Evolutionary conservation across 2,329 filamentous ascomycete genomes (phyloP).

Genomic region (Penicillium sp.): DNA sequence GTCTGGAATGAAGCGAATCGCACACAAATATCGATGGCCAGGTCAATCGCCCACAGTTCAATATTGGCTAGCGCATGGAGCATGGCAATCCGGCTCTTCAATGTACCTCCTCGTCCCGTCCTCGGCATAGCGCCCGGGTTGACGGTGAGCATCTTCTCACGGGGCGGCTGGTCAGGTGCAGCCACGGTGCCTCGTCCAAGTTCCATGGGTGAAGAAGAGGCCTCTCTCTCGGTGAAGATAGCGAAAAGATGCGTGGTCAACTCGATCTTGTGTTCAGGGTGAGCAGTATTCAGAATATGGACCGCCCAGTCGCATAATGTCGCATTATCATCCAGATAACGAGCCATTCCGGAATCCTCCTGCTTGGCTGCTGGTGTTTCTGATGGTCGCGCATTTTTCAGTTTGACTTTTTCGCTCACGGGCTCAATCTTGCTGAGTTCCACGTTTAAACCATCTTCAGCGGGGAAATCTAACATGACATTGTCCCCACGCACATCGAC

Average conservation of each 20-base stretch:
- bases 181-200: slow-evolving; percentile 40
- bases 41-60: slow-evolving; percentile 51
- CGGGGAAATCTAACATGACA: slow-evolving; percentile 37
- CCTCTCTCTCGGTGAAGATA: slow-evolving; percentile 42
- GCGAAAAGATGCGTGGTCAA: slow-evolving; percentile 48
- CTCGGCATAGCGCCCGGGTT: slow-evolving; percentile 44
- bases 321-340: slow-evolving; percentile 42
- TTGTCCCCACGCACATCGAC: slow-evolving; percentile 38
- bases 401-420: slow-evolving; percentile 49
- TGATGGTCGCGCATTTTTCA: slow-evolving; percentile 37
- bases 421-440: slow-evolving; percentile 38
- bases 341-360: slow-evolving; percentile 15
- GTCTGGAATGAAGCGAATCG: slow-evolving; percentile 49
- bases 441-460: slow-evolving; percentile 26
- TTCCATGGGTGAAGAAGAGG: slow-evolving; percentile 42
- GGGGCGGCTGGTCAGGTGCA: slow-evolving; percentile 44
- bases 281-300: slow-evolving; percentile 47
- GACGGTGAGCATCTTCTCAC: slow-evolving; percentile 42
- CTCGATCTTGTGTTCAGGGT: slow-evolving; percentile 51
- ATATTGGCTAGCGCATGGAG: slow-evolving; percentile 52
- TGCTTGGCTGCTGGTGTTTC: slow-evolving; percentile 10
- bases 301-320: slow-evolving; percentile 52
- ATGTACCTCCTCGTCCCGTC: slow-evolving; percentile 43
- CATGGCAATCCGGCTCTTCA: slow-evolving; percentile 50
- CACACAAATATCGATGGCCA: slow-evolving; percentile 51